Evolutionary conservation across 176 grass and related monocot genomes (phyloP).

Genomic region (Aegilops bicornis): DNA sequence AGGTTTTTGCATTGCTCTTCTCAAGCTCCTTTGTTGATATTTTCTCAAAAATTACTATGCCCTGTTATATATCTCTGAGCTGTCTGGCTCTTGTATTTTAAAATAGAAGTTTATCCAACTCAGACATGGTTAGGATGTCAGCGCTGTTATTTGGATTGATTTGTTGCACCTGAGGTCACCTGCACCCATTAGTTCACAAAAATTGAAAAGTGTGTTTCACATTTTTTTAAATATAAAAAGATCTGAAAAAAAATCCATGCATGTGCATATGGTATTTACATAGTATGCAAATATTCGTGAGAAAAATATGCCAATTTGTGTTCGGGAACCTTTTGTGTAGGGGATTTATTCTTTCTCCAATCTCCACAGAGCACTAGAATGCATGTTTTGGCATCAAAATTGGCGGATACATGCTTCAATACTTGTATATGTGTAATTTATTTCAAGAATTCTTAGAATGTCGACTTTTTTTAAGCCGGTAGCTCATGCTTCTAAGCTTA

Average conservation of each 20-base stretch:
- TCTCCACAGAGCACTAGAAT: background rate
- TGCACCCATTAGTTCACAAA: background rate
- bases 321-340: background rate
- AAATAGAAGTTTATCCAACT: background rate
- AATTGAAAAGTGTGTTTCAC: background rate
- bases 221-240: no score
- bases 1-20: background rate
- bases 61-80: background rate
- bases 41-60: background rate
- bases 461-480: background rate
- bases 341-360: background rate
- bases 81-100: background rate
- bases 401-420: background rate
- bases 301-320: background rate
- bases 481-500: background rate
- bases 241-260: no score
- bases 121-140: background rate
- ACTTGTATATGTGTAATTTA: background rate
- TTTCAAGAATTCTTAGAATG: background rate
- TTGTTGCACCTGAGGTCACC: background rate
- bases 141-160: conserved; percentile 17
- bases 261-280: background rate
- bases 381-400: background rate
- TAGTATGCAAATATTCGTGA: background rate
- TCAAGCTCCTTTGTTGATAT: conserved; percentile 4